Conservation (phyloP, 2,329 filamentous ascomycete species). For the Colletotrichum echinochloae region DNA sequence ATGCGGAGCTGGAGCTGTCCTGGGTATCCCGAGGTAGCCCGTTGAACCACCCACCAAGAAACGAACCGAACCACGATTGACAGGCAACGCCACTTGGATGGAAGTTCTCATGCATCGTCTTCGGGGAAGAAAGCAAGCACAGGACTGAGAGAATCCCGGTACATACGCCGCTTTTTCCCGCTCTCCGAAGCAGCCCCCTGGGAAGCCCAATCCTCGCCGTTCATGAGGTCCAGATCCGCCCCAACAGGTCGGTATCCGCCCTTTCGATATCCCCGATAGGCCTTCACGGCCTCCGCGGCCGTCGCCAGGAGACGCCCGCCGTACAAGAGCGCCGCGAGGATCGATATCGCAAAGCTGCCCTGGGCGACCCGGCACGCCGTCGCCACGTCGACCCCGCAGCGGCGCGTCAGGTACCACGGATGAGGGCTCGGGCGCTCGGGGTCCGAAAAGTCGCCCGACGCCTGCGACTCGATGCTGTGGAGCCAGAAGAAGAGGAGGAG, state of each 20-base stretch:
- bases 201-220: background rate
- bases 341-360: conserved; percentile 21
- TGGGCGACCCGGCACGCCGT: conserved; percentile 15
- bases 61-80: background rate
- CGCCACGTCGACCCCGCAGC: conserved; percentile 30
- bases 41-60: background rate
- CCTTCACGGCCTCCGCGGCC: background rate
- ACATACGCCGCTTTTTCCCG: conserved; percentile 10
- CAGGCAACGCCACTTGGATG: background rate
- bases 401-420: conserved; percentile 47
- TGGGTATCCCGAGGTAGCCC: background rate
- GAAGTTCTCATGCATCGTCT: background rate
- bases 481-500: conserved; percentile 47
- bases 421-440: conserved; percentile 43
- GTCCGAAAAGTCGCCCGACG: conserved; percentile 45
- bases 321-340: conserved; percentile 15
- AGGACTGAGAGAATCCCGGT: conserved; percentile 23
- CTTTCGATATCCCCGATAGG: background rate
- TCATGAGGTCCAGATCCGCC: background rate
- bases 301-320: background rate
- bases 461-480: conserved; percentile 42
- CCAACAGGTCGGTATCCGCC: background rate
- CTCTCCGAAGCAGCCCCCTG: background rate
- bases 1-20: background rate
- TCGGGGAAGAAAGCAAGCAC: conserved; percentile 36